Percentiles rank a stretch among this genome's conserved stretches.
phyloP scores from a whole-genome alignment of 129 eudicot genomes.

The Deinandra increscens region DNA sequence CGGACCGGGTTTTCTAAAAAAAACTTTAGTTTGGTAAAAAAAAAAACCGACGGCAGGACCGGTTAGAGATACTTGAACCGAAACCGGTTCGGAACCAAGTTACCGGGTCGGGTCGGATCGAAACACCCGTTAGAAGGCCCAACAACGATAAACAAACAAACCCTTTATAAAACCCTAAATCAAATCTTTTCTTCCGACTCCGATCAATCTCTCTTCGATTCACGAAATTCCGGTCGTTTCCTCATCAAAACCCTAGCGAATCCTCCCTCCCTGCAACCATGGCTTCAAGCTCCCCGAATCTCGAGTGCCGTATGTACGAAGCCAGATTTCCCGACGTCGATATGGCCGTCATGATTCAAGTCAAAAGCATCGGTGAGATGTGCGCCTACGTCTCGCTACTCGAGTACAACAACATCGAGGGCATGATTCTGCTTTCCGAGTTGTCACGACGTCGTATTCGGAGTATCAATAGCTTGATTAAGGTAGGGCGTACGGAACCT shows the following conservation, averaged over 20 bases:
- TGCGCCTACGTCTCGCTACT: conserved; percentile 87
- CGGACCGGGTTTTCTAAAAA: no score
- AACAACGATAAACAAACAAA: conserved; percentile 15
- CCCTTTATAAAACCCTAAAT: conserved; percentile 37
- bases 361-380: conserved; percentile 83
- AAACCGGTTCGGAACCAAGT: no score
- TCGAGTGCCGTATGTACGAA: conserved; percentile 97
- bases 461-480: conserved; percentile 77
- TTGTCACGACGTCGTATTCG: conserved; percentile 92
- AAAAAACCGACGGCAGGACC: no score
- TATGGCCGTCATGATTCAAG: conserved; percentile 90
- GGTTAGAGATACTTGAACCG: no score
- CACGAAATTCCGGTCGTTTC: not conserved
- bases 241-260: conserved; percentile 19
- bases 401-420: conserved; percentile 93
- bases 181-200: conserved; percentile 3
- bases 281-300: conserved; percentile 61
- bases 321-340: conserved; percentile 75
- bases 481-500: conserved; percentile 87
- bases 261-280: conserved; percentile 23
- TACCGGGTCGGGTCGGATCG: no score
- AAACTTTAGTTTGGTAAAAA: no score
- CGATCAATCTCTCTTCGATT: conserved; percentile 19
- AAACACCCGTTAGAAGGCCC: conserved; percentile 20
- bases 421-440: conserved; percentile 84